Evolutionary conservation across 345 rosid species (phyloP).

Genomic region (Melaleuca alternifolia): DNA sequence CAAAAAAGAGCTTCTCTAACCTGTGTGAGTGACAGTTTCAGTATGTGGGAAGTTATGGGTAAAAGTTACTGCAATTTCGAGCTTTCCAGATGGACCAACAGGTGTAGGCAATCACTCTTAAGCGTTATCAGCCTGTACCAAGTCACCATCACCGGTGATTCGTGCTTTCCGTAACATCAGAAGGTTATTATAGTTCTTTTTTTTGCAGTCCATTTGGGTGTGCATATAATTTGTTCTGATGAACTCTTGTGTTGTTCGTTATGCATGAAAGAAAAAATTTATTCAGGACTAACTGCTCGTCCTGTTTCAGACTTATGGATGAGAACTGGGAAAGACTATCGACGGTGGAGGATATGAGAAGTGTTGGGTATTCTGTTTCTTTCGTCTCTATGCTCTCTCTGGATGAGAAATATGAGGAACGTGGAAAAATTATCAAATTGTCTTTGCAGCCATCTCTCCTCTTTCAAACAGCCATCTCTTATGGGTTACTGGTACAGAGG

Average conservation of each 20-base stretch:
- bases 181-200: background rate
- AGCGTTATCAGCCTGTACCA: background rate
- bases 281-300: background rate
- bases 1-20: background rate
- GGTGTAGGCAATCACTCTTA: background rate
- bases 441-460: background rate
- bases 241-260: background rate
- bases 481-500: background rate
- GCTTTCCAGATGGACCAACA: background rate
- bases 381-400: background rate
- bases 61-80: background rate
- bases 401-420: background rate
- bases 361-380: too few relatives aligned
- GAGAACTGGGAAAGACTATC: too few relatives aligned
- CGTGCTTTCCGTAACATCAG: background rate
- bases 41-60: background rate
- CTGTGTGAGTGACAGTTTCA: background rate
- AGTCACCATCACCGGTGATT: background rate
- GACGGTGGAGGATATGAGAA: too few relatives aligned
- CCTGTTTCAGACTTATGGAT: background rate
- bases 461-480: background rate
- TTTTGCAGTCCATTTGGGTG: background rate
- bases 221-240: background rate
- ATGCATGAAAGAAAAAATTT: background rate
- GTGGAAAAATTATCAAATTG: background rate